Percentiles rank a stretch among this genome's conserved stretches.
These are phyloP conservation scores for Phytophthora pini DNA, from an alignment of 352 stramenopile species.

Conservation along the genomic window DNA sequence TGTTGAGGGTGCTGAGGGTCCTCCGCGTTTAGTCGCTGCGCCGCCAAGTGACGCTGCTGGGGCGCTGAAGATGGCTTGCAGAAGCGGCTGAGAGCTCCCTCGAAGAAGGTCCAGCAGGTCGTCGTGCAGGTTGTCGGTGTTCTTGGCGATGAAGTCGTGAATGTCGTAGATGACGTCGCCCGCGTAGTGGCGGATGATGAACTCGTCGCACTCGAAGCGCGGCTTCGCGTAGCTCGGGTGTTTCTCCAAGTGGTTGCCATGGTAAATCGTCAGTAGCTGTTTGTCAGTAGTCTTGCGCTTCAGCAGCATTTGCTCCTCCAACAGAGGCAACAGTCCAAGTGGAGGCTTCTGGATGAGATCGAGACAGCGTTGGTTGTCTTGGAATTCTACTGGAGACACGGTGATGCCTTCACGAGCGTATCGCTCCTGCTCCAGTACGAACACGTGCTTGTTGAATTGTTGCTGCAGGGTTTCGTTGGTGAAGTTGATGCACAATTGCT, in stretches of 20 bases:
- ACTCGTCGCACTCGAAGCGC: conserved; percentile 84
- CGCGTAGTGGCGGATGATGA: conserved; percentile 87
- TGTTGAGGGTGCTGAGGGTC: conserved; percentile 20
- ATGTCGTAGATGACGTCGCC: conserved; percentile 85
- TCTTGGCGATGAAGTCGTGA: conserved; percentile 88
- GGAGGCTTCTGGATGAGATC: conserved; percentile 87
- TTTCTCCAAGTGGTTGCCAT: conserved; percentile 77
- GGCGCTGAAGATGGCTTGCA: conserved; percentile 61
- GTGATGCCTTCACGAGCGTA: conserved; percentile 81
- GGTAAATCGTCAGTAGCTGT: conserved; percentile 86
- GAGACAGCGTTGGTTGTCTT: conserved; percentile 82
- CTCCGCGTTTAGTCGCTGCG: conserved; percentile 35
- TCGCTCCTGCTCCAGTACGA: conserved; percentile 82
- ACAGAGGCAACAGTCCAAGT: conserved; percentile 74
- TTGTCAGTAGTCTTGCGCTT: conserved; percentile 89
- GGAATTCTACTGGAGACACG: conserved; percentile 82
- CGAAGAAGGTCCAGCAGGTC: conserved; percentile 84
- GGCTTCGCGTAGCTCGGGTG: conserved; percentile 76
- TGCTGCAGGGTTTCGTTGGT: conserved; percentile 92
- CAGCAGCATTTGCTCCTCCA: conserved; percentile 90
- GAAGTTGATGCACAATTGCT: conserved; percentile 94
- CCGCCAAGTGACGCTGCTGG: conserved; percentile 20
- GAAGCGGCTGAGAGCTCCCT: conserved; percentile 66
- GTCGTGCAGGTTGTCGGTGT: conserved; percentile 91
- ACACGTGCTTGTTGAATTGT: conserved; percentile 91